These are phyloP conservation scores for Apiospora aurea DNA, from an alignment of 2,329 filamentous ascomycete genomes.

Conservation along the genomic window DNA sequence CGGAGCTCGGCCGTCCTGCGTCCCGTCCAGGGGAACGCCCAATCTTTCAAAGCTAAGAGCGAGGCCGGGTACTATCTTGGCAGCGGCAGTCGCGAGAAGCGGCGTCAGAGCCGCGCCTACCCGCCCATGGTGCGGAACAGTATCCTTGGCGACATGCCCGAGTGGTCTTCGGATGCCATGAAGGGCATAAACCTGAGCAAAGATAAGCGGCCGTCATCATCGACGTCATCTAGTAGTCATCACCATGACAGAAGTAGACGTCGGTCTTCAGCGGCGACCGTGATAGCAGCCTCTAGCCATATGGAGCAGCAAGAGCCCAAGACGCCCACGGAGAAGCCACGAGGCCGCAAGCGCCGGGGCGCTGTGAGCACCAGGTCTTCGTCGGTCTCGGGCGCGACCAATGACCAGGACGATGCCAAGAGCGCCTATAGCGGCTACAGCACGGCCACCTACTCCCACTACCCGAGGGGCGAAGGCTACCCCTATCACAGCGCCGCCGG, in stretches of 20 bases:
- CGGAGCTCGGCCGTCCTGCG: slow-evolving; percentile 7
- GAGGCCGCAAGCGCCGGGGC: not conserved
- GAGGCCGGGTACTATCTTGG: slow-evolving; percentile 15
- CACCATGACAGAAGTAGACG: not conserved
- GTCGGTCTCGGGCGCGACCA: not conserved
- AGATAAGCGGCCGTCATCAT: not conserved
- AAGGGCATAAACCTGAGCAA: not conserved
- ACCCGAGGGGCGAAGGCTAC: not conserved
- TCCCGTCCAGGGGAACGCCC: not conserved
- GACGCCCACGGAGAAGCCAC: not conserved
- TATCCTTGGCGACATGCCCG: not conserved
- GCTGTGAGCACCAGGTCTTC: not conserved
- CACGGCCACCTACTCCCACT: slow-evolving; percentile 21
- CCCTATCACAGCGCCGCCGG: not conserved
- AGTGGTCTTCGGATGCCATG: slow-evolving; percentile 7
- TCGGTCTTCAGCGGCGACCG: not conserved
- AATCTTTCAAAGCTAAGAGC: not conserved
- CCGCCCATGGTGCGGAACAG: not conserved
- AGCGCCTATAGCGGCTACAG: slow-evolving; percentile 17
- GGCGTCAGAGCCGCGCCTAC: slow-evolving; percentile 16
- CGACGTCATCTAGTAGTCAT: no score
- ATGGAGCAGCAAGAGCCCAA: not conserved
- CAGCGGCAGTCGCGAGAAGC: slow-evolving; percentile 17
- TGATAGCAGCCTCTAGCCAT: no score
- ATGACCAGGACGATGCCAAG: not conserved